These are phyloP conservation scores for Fusarium equiseti DNA, from an alignment of 2,329 filamentous ascomycete species.

Conservation along the genomic window DNA sequence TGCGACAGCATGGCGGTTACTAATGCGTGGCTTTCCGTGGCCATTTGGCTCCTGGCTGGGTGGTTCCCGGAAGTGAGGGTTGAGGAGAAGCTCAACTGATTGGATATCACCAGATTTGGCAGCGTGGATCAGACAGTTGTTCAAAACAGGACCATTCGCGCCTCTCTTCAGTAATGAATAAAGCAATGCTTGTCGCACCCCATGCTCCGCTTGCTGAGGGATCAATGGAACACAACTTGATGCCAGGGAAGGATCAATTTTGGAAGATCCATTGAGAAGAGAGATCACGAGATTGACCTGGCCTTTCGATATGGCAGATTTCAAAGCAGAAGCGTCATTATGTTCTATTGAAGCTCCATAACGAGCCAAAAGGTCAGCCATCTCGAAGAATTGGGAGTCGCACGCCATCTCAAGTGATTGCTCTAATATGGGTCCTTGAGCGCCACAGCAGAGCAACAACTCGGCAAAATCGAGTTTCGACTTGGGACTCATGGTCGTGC, in stretches of 20 bases:
- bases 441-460: constrained; percentile 69
- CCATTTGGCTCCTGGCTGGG: constrained; percentile 34
- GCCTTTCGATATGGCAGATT: constrained; percentile 60
- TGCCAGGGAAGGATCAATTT: constrained; percentile 59
- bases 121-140: constrained; percentile 64
- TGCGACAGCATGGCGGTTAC: constrained; percentile 62
- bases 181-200: constrained; percentile 60
- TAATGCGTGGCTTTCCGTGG: constrained; percentile 47
- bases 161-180: constrained; percentile 63
- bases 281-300: constrained; percentile 61
- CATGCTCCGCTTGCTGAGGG: constrained; percentile 59
- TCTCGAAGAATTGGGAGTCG: constrained; percentile 63
- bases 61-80: constrained; percentile 58
- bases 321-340: constrained; percentile 62
- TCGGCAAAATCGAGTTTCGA: constrained; percentile 66
- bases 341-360: constrained; percentile 68
- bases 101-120: constrained; percentile 61
- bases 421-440: constrained; percentile 63
- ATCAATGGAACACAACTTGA: constrained; percentile 64
- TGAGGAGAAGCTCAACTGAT: constrained; percentile 63
- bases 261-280: constrained; percentile 60
- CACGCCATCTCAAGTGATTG: constrained; percentile 63
- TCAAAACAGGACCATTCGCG: constrained; percentile 60
- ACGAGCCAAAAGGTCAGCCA: constrained; percentile 65
- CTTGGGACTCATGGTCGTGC: constrained; percentile 60